Conservation (phyloP, 495 filamentous ascomycete species). For the Penicillium bialowiezense region DNA sequence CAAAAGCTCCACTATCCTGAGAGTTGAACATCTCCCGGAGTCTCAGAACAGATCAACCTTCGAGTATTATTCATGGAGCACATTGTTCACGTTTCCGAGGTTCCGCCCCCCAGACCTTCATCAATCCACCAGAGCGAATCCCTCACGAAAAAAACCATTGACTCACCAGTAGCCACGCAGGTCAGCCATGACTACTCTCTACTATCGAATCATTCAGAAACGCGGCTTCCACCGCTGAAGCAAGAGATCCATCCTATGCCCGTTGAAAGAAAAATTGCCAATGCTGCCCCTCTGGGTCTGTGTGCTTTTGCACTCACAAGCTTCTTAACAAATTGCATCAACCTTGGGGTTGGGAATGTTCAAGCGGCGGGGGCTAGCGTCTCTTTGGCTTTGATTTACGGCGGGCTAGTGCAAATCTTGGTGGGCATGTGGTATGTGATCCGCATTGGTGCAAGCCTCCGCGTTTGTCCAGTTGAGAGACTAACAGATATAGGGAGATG, state of each 20-base stretch:
- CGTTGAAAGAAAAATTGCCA: slow-evolving; percentile 66
- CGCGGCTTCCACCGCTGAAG: neutral
- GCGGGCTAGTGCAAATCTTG: slow-evolving; percentile 76
- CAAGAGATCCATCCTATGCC: slow-evolving; percentile 13
- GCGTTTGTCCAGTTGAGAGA: neutral
- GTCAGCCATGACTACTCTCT: slow-evolving; percentile 3
- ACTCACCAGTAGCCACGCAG: slow-evolving; percentile 3
- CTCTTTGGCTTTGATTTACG: slow-evolving; percentile 63
- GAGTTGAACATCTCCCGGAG: too few relatives aligned
- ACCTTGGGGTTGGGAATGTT: slow-evolving; percentile 57
- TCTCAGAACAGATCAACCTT: too few relatives aligned
- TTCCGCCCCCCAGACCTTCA: slow-evolving; percentile 1
- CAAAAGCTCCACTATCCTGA: too few relatives aligned
- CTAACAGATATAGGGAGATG: slow-evolving; percentile 69
- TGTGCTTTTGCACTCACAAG: slow-evolving; percentile 83
- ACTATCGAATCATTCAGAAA: neutral
- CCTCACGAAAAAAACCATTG: neutral
- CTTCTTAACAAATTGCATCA: slow-evolving; percentile 77
- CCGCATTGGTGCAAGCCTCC: neutral
- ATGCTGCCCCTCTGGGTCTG: slow-evolving; percentile 73
- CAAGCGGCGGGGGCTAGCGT: slow-evolving; percentile 58
- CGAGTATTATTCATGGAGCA: slow-evolving; percentile 16
- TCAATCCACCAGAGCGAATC: neutral
- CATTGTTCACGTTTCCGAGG: slow-evolving; percentile 5
- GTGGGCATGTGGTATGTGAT: slow-evolving; percentile 86